These are phyloP conservation scores for Debaryomycetaceae sp. DNA, from an alignment of 1,139 yeast species.

Conservation along the genomic window DNA sequence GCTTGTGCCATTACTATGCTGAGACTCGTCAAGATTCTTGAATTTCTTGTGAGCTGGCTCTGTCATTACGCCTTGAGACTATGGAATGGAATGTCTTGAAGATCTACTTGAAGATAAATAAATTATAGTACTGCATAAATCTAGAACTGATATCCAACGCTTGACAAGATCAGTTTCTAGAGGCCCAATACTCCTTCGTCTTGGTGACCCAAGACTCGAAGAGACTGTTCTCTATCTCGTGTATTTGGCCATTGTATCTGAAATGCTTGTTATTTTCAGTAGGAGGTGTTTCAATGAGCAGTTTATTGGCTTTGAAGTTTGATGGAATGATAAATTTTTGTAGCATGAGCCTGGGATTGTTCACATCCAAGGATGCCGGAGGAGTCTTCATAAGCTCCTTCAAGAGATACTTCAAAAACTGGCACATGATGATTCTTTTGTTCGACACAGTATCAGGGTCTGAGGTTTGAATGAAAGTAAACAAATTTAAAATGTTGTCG, in stretches of 20 bases:
- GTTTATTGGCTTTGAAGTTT: conserved; percentile 14
- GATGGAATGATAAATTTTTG: conserved; percentile 38
- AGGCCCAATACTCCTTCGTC: conserved; percentile 18
- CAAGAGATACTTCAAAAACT: conserved; percentile 38
- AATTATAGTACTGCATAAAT: background rate
- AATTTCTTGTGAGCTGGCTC: conserved; percentile 6
- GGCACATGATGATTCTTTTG: conserved; percentile 33
- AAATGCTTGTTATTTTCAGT: background rate
- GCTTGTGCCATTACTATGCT: background rate
- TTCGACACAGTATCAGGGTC: conserved; percentile 14
- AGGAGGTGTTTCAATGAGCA: background rate
- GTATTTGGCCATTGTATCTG: conserved; percentile 22
- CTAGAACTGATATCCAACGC: too few relatives aligned
- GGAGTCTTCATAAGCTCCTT: conserved; percentile 32
- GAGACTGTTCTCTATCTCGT: conserved; percentile 44
- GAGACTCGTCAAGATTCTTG: conserved; percentile 1
- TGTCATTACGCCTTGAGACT: conserved; percentile 2
- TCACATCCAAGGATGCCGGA: conserved; percentile 10
- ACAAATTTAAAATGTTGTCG: conserved; percentile 24
- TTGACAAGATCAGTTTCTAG: too few relatives aligned
- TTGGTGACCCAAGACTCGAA: conserved; percentile 44
- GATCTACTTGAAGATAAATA: background rate
- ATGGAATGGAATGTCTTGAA: background rate
- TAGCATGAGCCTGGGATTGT: conserved; percentile 16
- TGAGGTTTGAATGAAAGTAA: conserved; percentile 21